Conservation (phyloP, 495 filamentous ascomycete species). For the Penicilliopsis zonata region DNA sequence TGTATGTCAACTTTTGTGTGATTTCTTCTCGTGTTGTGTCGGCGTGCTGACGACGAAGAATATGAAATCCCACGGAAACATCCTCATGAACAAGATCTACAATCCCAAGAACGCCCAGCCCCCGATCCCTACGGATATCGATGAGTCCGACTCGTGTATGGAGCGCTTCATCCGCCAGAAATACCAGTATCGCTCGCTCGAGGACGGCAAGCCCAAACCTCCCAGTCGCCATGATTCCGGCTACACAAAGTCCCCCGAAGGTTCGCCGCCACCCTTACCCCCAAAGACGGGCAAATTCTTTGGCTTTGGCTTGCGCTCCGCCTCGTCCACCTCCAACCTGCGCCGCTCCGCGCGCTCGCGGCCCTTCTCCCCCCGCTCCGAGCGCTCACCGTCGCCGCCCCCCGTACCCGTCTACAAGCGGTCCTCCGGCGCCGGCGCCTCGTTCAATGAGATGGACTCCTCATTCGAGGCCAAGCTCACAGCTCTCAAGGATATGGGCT, state of each 20-base stretch:
- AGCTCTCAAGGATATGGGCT: conserved; percentile 83
- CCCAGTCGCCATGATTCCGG: conserved; percentile 30
- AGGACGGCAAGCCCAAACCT: conserved; percentile 37
- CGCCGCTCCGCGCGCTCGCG: conserved; percentile 19
- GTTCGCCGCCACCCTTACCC: conserved; percentile 67
- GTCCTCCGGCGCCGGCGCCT: conserved; percentile 56
- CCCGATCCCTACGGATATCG: conserved; percentile 72
- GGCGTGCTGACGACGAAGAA: no score
- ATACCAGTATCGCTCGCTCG: conserved; percentile 59
- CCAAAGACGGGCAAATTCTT: conserved; percentile 73
- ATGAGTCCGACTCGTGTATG: conserved; percentile 86
- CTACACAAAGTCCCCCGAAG: conserved; percentile 27
- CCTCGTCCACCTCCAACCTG: conserved; percentile 56
- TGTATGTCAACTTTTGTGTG: conserved; percentile 40
- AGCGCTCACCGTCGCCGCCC: conserved; percentile 18
- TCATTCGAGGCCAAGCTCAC: conserved; percentile 59
- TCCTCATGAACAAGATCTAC: conserved; percentile 69
- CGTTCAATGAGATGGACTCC: conserved; percentile 45
- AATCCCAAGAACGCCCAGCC: conserved; percentile 77
- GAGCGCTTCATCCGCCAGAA: conserved; percentile 91
- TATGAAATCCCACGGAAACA: conserved; percentile 87
- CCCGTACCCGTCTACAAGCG: conserved; percentile 40
- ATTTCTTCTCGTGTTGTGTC: conserved; percentile 1
- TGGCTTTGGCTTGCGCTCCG: conserved; percentile 56
- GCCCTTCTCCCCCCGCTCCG: conserved; percentile 14